Evolutionary conservation across 2,329 filamentous ascomycete genomes (phyloP).

Genomic region (Talaromyces sp.): DNA sequence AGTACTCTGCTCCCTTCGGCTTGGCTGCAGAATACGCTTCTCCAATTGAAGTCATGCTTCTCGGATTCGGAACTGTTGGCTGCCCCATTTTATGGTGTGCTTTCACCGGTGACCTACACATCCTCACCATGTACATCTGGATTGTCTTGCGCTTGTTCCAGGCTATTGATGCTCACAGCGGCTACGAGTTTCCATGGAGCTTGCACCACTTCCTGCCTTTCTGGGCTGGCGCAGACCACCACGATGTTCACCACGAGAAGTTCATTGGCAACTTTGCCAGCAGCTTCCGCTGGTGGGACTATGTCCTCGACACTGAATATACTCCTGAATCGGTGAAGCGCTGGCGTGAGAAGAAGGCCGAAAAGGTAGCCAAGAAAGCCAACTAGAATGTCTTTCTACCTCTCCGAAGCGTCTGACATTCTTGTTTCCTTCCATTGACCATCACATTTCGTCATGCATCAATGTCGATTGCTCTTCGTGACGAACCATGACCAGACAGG

Average conservation of each 20-base stretch:
- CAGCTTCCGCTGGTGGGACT: constrained; percentile 99
- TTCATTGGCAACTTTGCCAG: constrained; percentile 98
- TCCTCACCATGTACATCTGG: constrained; percentile 97
- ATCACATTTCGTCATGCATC: neutral
- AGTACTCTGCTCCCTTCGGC: constrained; percentile 95
- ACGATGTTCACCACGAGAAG: constrained; percentile 95
- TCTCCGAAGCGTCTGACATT: neutral
- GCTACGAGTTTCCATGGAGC: constrained; percentile 98
- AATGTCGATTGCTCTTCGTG: neutral
- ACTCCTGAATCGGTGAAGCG: constrained; percentile 80
- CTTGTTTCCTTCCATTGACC: neutral
- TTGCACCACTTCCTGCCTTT: constrained; percentile 93
- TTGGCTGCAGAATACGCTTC: constrained; percentile 96
- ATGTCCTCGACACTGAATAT: constrained; percentile 85
- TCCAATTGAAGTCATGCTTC: constrained; percentile 92
- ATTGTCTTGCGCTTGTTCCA: constrained; percentile 91
- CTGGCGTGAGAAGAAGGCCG: constrained; percentile 61
- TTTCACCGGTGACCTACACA: constrained; percentile 81
- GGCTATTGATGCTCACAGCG: constrained; percentile 94
- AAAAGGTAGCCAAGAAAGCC: constrained; percentile 15
- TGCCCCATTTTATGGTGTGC: constrained; percentile 79
- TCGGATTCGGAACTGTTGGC: constrained; percentile 82
- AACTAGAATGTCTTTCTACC: constrained; percentile 4
- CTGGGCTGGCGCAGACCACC: constrained; percentile 96
- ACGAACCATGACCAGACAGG: neutral